phyloP scores from a whole-genome alignment of 192 early-diverging fungal species.

The Gorgonomyces haynaldii region DNA sequence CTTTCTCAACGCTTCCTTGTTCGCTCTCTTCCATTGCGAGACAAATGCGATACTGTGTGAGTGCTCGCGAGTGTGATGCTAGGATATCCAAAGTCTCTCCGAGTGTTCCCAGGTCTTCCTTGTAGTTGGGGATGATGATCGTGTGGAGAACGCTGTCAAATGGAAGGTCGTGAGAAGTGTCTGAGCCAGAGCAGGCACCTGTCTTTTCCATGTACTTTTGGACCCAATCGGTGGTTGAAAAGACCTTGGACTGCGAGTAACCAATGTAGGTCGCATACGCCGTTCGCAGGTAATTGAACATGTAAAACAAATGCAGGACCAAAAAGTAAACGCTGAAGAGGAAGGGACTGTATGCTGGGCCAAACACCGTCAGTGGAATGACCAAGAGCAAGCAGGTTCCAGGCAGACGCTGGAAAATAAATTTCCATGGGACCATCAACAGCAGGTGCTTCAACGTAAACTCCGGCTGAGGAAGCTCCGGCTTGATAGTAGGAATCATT shows the following conservation, averaged over 20 bases:
- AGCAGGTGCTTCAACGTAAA: slow-evolving; percentile 5
- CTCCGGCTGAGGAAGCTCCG: not conserved
- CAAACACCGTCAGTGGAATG: slow-evolving; percentile 12
- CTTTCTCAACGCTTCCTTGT: slow-evolving; percentile 40
- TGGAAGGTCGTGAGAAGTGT: slow-evolving; percentile 15
- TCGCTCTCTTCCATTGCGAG: slow-evolving; percentile 69
- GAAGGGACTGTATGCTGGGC: slow-evolving; percentile 16
- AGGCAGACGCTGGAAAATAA: slow-evolving; percentile 22
- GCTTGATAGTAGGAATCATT: slow-evolving; percentile 4
- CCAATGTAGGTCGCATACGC: slow-evolving; percentile 13
- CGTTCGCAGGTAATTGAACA: slow-evolving; percentile 11
- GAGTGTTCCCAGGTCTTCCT: slow-evolving; percentile 48
- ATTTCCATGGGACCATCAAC: slow-evolving; percentile 2
- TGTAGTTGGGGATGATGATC: slow-evolving; percentile 58
- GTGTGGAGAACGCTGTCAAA: slow-evolving; percentile 34
- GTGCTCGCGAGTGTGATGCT: slow-evolving; percentile 27
- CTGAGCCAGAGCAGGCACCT: not conserved
- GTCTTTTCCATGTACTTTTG: slow-evolving; percentile 14
- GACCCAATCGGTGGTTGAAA: slow-evolving; percentile 20
- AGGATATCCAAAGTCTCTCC: slow-evolving; percentile 53
- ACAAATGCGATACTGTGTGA: slow-evolving; percentile 41
- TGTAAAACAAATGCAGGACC: slow-evolving; percentile 16
- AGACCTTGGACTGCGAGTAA: slow-evolving; percentile 1
- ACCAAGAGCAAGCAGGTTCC: slow-evolving; percentile 15
- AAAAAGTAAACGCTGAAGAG: slow-evolving; percentile 15